Conservation (phyloP, 2,329 filamentous ascomycete species). For the Alternaria gaisen region DNA sequence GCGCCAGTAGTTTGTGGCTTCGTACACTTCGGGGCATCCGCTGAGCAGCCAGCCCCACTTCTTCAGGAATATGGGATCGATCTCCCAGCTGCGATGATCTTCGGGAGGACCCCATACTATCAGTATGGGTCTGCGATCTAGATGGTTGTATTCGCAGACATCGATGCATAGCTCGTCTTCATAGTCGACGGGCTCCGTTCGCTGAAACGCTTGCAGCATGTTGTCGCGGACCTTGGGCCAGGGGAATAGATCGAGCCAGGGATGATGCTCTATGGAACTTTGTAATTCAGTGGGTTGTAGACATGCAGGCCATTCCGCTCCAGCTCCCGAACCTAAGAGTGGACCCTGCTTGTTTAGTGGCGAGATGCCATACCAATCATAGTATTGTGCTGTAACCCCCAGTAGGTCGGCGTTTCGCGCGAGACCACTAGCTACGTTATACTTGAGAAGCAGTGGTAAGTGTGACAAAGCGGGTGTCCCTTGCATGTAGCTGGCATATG, state of each 20-base stretch:
- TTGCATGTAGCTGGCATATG: conserved; percentile 27
- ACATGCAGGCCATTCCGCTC: neutral
- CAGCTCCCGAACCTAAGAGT: neutral
- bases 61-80: conserved; percentile 55
- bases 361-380: conserved; percentile 24
- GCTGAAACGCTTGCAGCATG: conserved; percentile 24
- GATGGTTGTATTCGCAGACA: conserved; percentile 15
- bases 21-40: conserved; percentile 52
- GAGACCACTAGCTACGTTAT: conserved; percentile 24
- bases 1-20: conserved; percentile 35
- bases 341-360: conserved; percentile 22
- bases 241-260: conserved; percentile 51
- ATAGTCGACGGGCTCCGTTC: conserved; percentile 44
- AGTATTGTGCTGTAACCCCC: conserved; percentile 19
- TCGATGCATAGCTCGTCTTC: conserved; percentile 35
- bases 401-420: conserved; percentile 19
- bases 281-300: conserved; percentile 39
- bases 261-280: conserved; percentile 51
- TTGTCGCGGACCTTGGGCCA: conserved; percentile 54
- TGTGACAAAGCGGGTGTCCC: conserved; percentile 22
- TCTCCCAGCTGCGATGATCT: conserved; percentile 59
- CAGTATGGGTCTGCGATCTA: conserved; percentile 30
- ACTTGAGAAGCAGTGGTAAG: conserved; percentile 21
- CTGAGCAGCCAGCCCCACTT: conserved; percentile 57
- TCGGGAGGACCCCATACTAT: conserved; percentile 62